Percentiles rank a stretch among this genome's conserved stretches.
These are phyloP conservation scores for Xerocomellus amylosporus DNA, from an alignment of 768 basidiomycete species.

Conservation along the genomic window DNA sequence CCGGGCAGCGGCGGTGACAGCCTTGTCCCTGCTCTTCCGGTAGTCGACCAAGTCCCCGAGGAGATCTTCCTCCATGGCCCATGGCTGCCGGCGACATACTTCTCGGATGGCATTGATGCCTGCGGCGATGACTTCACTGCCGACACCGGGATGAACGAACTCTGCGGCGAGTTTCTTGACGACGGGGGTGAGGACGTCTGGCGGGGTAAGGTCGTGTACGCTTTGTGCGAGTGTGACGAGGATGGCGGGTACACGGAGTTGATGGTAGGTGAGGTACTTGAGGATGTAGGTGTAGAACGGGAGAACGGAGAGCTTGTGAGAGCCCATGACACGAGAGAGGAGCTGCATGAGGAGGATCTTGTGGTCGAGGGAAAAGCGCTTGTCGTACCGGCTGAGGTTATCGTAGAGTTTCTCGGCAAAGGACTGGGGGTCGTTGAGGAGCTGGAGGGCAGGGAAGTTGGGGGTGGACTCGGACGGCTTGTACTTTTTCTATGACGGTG, in stretches of 20 bases:
- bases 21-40: slow-evolving; percentile 91
- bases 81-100: slow-evolving; percentile 91
- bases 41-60: slow-evolving; percentile 93
- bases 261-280: slow-evolving; percentile 90
- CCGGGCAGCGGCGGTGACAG: slow-evolving; percentile 84
- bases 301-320: slow-evolving; percentile 90
- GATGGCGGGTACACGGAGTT: slow-evolving; percentile 89
- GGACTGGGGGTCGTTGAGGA: slow-evolving; percentile 92
- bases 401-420: slow-evolving; percentile 94
- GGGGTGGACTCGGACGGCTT: slow-evolving; percentile 34
- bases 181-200: slow-evolving; percentile 86
- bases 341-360: slow-evolving; percentile 98
- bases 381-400: slow-evolving; percentile 79
- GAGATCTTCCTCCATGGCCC: slow-evolving; percentile 95
- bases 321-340: slow-evolving; percentile 88
- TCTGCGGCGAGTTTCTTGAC: slow-evolving; percentile 90
- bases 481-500: slow-evolving; percentile 36
- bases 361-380: slow-evolving; percentile 94
- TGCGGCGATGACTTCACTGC: slow-evolving; percentile 91
- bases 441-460: slow-evolving; percentile 91
- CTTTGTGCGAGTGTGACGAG: slow-evolving; percentile 93
- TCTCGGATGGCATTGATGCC: slow-evolving; percentile 96
- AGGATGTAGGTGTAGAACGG: slow-evolving; percentile 95
- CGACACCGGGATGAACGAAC: slow-evolving; percentile 97
- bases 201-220: slow-evolving; percentile 92